These are phyloP conservation scores for Populus ilicifolia DNA, from an alignment of 345 rosid species.

Conservation along the genomic window DNA sequence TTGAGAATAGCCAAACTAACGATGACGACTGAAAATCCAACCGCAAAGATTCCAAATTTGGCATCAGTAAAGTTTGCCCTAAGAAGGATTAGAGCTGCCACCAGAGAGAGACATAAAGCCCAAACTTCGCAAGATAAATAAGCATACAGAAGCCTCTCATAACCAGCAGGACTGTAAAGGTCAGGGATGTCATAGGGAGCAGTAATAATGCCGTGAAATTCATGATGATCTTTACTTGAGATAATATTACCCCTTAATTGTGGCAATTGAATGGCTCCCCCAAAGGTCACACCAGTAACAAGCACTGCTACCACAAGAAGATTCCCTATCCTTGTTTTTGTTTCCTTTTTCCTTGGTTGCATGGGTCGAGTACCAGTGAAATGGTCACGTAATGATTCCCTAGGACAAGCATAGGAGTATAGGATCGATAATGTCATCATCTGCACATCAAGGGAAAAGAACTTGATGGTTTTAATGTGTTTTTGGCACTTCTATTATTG, in stretches of 20 bases:
- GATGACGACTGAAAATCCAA: not conserved
- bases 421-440: not conserved
- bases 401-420: not conserved
- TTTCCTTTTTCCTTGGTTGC: too few species aligned
- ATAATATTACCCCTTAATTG: not conserved
- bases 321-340: slow-evolving; percentile 11
- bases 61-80: not conserved
- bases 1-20: not conserved
- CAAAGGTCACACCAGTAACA: slow-evolving; percentile 19
- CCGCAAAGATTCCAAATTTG: not conserved
- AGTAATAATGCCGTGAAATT: not conserved
- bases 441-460: not conserved
- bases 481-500: too few species aligned
- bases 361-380: too few species aligned
- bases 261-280: slow-evolving; percentile 13
- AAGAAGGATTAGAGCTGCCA: not conserved
- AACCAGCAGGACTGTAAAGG: too few species aligned
- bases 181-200: too few species aligned
- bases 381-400: too few species aligned
- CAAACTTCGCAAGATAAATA: too few species aligned
- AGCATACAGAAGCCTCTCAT: too few species aligned
- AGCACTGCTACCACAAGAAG: slow-evolving; percentile 21
- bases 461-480: too few species aligned
- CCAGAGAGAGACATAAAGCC: not conserved
- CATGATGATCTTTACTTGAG: too few species aligned